These are phyloP conservation scores for Populus ilicifolia DNA, from an alignment of 345 rosid genomes.

Conservation along the genomic window DNA sequence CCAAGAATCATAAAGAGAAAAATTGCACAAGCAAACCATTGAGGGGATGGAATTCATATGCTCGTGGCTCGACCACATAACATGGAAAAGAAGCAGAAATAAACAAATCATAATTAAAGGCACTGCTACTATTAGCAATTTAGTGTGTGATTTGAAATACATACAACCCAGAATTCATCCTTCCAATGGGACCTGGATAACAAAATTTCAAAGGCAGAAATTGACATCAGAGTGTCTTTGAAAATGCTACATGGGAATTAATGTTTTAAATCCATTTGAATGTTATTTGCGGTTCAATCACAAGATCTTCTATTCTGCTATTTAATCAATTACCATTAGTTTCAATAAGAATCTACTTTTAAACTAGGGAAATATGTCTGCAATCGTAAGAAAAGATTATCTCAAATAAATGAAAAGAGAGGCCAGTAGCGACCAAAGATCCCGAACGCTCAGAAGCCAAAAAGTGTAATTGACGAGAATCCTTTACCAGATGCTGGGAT, in stretches of 20 bases:
- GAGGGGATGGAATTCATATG: neutral
- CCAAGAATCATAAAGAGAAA: constrained; percentile 3
- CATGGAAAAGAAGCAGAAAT: neutral
- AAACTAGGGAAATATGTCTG: neutral
- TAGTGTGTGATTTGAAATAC: neutral
- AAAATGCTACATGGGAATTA: too few species aligned
- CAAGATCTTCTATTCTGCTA: neutral
- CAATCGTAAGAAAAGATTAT: neutral
- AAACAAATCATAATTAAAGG: neutral
- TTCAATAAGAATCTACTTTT: neutral
- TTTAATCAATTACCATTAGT: neutral
- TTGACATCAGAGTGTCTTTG: neutral
- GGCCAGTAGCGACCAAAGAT: constrained; percentile 4
- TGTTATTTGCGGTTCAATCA: neutral
- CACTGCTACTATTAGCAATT: neutral
- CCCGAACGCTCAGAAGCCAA: neutral
- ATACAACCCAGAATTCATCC: neutral
- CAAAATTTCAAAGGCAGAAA: neutral
- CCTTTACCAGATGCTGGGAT: constrained; percentile 89
- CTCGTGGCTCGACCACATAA: neutral
- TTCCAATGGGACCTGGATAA: neutral
- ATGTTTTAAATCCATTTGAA: too few species aligned
- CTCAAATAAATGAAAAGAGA: neutral
- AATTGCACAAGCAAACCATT: neutral
- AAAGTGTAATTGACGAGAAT: neutral